A percentile compares a stretch with the other conserved stretches of the same genome.
Evolutionary conservation across 148 eudicot species (phyloP).

Genomic region (Fagopyrum tataricum): DNA sequence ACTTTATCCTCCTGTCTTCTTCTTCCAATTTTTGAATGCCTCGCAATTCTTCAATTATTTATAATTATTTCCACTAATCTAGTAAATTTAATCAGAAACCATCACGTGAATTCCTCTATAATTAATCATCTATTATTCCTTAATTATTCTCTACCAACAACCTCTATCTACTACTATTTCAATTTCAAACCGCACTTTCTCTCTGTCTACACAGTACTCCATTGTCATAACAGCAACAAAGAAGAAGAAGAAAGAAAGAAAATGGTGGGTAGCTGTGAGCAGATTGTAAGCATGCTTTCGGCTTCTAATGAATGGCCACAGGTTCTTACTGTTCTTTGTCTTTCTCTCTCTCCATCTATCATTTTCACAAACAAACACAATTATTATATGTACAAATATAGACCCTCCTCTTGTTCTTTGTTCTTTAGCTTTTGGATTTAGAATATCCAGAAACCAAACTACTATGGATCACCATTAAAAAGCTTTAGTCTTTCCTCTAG

Average conservation of each 20-base stretch:
- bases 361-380: conserved; percentile 5
- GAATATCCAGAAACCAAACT: conserved; percentile 2
- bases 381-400: conserved; percentile 1
- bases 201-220: not conserved
- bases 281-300: conserved; percentile 10
- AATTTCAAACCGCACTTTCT: not conserved
- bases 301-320: conserved; percentile 14
- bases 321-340: not conserved
- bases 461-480: too few species aligned
- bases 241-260: not conserved
- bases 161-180: not conserved
- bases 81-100: not conserved
- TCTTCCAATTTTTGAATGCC: not conserved
- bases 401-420: conserved; percentile 2
- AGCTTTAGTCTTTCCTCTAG: not conserved
- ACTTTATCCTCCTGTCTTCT: conserved; percentile 14
- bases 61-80: conserved; percentile 2
- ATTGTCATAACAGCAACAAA: too few species aligned
- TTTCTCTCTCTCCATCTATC: conserved; percentile 12
- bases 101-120: conserved; percentile 8
- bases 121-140: not conserved
- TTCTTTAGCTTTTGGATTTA: conserved; percentile 15
- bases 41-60: not conserved
- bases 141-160: not conserved
- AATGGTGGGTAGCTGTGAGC: conserved; percentile 6